Base-by-base conservation (phyloP, 202 grass and related monocot species). In the Brachypodium distachyon region DNA sequence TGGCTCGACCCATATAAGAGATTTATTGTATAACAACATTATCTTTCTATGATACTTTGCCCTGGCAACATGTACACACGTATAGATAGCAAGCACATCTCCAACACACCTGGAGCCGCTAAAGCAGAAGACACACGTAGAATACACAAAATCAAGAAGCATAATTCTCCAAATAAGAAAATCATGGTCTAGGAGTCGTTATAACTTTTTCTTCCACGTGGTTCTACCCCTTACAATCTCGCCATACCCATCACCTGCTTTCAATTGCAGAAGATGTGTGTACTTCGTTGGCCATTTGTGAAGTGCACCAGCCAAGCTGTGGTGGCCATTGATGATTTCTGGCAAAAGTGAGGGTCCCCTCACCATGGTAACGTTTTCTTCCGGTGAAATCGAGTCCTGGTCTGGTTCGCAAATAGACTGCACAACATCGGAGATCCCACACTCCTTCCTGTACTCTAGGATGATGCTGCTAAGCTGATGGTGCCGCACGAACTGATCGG, bases 171-270 rank as follows among this genome's bases (percentile, higher is more conserved):
- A n/a, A 34, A 18, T 3, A 2, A 2, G 1, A 47, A 61, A 76
- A 47, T n/a, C 64, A 68, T 27, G 4, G 14, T 79, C 28, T 56
- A 0, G 16, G 17, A 16, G 13, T 52, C 61, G 34, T 13, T 49
- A 61, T 43, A 36, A 29, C 76, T 88, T 92, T 38, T 82, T 92
- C 74, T 71, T 88, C 85, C 89, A 92, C 5, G 62, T 85, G 12
- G 89, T 92, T 75, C 83, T 92, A 0, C 85, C 89, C 77, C 89
- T 76, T 12, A 92, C 89, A n/a, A 91, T 91, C 28, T 91, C 89
- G 25, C 85, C 78, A 2, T 85, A 34, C 26, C 40, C 85, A n/a
- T 70, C 61, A 69, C 73, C 41, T 16, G 69, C 74, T 82, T 80
- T 85, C 4, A 83, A 27, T 26, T 91, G 85, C 22, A 91, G 85